Base-by-base conservation (phyloP, 2,329 filamentous ascomycete species). In the Rosellinia necatrix region DNA sequence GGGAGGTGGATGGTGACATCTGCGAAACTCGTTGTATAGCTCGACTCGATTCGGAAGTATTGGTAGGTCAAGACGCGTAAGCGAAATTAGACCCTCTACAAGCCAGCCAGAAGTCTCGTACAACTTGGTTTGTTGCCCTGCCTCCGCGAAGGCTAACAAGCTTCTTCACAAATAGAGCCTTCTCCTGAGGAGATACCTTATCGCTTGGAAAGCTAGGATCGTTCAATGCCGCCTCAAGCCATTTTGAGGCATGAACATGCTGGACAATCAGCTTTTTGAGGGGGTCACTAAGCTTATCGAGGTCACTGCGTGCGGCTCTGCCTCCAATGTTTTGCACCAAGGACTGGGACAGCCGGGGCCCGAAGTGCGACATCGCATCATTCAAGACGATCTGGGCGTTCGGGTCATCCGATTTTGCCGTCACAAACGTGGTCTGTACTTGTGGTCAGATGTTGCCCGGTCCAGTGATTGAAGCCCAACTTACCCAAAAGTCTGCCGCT, bases 401-500 rank as follows among this genome's bases (percentile, higher is more conserved):
- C 2, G 68, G 61, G 24, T 78, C 73, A 19, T 77, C 72, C 25
- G 76, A 70, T 56, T 71, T 78, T n/a, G 80, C 72, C 19, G 74
- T 69, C 22, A 84, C 75, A 65, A 86, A 85, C 1, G 75, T 76
- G 4, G 79, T 75, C 84, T 86, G 44, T 10, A 32, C 30, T 22
- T 27, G 3, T 10, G 19, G 43, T 65, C 42, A 62, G 44, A 10
- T 30, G 21, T 49, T 35, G n/a, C 5, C 27, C 27, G 12, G 9
- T 52, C 9, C 10, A 54, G 34, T 44, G 44, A 30, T 17, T 6
- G 8, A 35, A 17, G 24, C 10, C 25, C 6, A 48, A 67, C 78
- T 63, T 73, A 88, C 86, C 89, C 91, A 94, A 59, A 96, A 90
- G 24, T 88, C 84, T 7, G 86, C 83, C 1, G 90, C 83, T 2